These are phyloP conservation scores for Talaromyces sp. DNA, from an alignment of 2,329 filamentous ascomycete genomes.

Conservation along the genomic window DNA sequence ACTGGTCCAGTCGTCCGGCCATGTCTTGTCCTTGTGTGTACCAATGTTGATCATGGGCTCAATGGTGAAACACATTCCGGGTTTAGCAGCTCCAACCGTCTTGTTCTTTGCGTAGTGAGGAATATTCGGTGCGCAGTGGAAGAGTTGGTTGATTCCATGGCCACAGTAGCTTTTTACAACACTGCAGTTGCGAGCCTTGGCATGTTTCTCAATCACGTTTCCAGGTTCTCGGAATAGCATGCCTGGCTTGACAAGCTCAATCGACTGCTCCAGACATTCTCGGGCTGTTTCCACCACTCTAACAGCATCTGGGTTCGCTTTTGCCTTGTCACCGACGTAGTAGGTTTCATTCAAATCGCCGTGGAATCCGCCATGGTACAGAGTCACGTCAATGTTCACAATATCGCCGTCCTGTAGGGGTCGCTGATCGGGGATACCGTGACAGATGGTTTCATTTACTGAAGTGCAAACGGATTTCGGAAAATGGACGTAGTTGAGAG, in stretches of 20 bases:
- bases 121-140: constrained; percentile 90
- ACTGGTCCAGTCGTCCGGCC: constrained; percentile 99
- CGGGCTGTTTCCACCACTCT: constrained; percentile 86
- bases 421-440: constrained; percentile 93
- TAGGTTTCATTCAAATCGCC: constrained; percentile 98
- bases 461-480: constrained; percentile 98
- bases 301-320: constrained; percentile 78
- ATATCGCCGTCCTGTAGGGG: constrained; percentile 89
- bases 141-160: constrained; percentile 89
- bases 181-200: constrained; percentile 78
- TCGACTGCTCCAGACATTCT: constrained; percentile 85
- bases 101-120: constrained; percentile 99
- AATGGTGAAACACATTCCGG: constrained; percentile 98
- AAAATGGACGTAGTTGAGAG: constrained; percentile 92
- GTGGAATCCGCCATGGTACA: constrained; percentile 94
- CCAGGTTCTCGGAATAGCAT: constrained; percentile 90
- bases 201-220: constrained; percentile 91
- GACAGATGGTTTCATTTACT: constrained; percentile 95
- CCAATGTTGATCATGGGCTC: constrained; percentile 97
- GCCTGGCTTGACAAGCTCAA: constrained; percentile 88
- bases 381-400: constrained; percentile 90
- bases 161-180: constrained; percentile 96
- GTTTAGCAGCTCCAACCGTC: constrained; percentile 87
- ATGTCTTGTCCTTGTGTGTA: constrained; percentile 87
- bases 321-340: constrained; percentile 88